A percentile compares a stretch with the other conserved stretches of the same genome.
Evolutionary conservation across 768 basidiomycete species (phyloP).

Genomic region (Neoboletus subvelutipes): DNA sequence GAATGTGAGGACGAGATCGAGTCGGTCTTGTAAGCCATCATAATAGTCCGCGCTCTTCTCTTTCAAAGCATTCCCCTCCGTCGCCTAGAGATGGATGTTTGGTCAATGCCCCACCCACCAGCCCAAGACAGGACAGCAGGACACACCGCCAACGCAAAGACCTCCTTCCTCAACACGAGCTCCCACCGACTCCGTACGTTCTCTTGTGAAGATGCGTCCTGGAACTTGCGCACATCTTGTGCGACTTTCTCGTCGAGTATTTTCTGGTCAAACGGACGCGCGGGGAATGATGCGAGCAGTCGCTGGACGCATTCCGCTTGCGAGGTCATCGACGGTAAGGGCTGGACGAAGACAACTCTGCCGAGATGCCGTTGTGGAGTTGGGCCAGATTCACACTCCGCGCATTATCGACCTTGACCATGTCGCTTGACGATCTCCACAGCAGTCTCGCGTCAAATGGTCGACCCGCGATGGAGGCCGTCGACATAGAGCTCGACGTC

Average conservation of each 20-base stretch:
- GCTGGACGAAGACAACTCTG: not conserved
- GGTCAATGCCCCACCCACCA: not conserved
- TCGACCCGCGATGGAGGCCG: slow-evolving; percentile 2
- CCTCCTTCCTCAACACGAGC: slow-evolving; percentile 64
- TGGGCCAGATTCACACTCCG: slow-evolving; percentile 14
- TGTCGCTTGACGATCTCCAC: slow-evolving; percentile 30
- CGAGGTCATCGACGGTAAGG: slow-evolving; percentile 41
- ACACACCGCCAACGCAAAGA: slow-evolving; percentile 71
- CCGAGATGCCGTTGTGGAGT: slow-evolving; percentile 26
- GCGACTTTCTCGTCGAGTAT: slow-evolving; percentile 51
- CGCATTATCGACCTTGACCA: slow-evolving; percentile 20
- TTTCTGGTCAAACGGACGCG: slow-evolving; percentile 47
- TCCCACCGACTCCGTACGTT: slow-evolving; percentile 76
- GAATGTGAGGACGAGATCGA: slow-evolving; percentile 75
- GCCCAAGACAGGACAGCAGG: not conserved
- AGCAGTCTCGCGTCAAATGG: slow-evolving; percentile 9
- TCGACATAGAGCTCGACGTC: slow-evolving; percentile 39
- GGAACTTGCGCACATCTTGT: slow-evolving; percentile 43
- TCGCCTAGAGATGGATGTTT: slow-evolving; percentile 42
- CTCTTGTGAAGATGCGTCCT: slow-evolving; percentile 48
- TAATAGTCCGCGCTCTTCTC: slow-evolving; percentile 58
- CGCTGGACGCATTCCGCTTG: slow-evolving; percentile 50
- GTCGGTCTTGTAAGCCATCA: slow-evolving; percentile 51
- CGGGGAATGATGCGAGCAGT: slow-evolving; percentile 53
- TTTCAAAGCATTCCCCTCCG: slow-evolving; percentile 65